Base-by-base conservation (phyloP, 1,139 yeast species). In the Eremothecium gossypii region DNA sequence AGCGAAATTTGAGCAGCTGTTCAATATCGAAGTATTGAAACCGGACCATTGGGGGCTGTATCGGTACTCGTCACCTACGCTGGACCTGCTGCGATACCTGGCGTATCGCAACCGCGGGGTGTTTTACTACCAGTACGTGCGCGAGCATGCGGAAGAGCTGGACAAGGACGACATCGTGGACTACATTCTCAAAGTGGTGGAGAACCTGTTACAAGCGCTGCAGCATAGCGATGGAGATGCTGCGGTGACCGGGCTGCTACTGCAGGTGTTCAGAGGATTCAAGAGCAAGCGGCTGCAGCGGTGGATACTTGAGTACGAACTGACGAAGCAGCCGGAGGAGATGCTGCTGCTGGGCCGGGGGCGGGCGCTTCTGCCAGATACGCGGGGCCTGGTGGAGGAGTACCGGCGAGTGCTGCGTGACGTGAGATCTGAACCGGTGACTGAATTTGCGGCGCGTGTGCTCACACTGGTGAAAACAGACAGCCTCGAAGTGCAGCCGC, bases 41-140 rank as follows among this genome's bases (percentile, higher is more conserved):
- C 69, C 71, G 36, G 75, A 75, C 43, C 58, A 55, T 33, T 64
- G 77, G 59, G 79, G 74, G 27, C 50, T 72, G 26, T 60, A 54
- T 43, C 58, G 66, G 4, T 66, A 65, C 39, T 51, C 76, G 9
- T 79, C 93, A 0, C 94, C 94, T 1, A 77, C 81, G 8, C 73
- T 86, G 27, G 79, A 80, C 51, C 72, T 79, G 7, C 67, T 91
- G 36, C 71, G 95, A 42, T 87, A 84, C 57, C 67, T 89, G 51
- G 83, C 83, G 0, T 79, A 79, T 58, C 72, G 95, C 49, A 91
- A 91, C 57, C 68, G 95, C 45, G 96, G 95, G 0, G 71, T 85
- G 48, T 68, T 85, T 32, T 74, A 79, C 48, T 70, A 83, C 44
- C 73, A 75, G 29, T 75, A 77, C 41, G 61, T 78, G 12, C 45